Conservation (phyloP, 805 yeast species). For the Candida glaebosa region DNA sequence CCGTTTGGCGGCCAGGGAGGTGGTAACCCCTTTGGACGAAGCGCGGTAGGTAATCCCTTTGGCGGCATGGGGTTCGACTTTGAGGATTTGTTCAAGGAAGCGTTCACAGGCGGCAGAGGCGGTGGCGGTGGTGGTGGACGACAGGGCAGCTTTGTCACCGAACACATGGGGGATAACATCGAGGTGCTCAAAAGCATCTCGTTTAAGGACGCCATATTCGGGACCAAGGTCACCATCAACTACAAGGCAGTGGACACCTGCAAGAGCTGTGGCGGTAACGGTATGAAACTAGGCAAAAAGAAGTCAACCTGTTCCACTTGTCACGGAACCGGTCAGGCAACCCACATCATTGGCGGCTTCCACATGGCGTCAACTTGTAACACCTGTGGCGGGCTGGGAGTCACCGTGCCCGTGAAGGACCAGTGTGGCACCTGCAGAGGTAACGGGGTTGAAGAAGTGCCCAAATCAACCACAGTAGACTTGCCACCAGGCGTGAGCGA, state of each 20-base stretch:
- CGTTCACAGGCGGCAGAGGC: constrained; percentile 39
- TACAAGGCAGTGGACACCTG: constrained; percentile 78
- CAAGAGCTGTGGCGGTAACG: constrained; percentile 77
- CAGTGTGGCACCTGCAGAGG: constrained; percentile 84
- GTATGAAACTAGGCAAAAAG: constrained; percentile 71
- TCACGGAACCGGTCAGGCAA: constrained; percentile 89
- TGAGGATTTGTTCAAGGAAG: constrained; percentile 46
- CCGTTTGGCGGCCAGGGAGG: constrained; percentile 34
- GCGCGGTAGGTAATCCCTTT: constrained; percentile 46
- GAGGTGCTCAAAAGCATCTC: constrained; percentile 72
- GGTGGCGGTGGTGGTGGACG: constrained; percentile 38
- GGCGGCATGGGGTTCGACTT: constrained; percentile 51
- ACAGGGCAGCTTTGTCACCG: constrained; percentile 55
- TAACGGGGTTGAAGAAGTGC: constrained; percentile 70
- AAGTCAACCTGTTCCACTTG: constrained; percentile 81
- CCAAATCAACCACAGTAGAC: constrained; percentile 73
- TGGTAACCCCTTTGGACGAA: constrained; percentile 28
- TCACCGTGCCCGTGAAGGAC: constrained; percentile 60
- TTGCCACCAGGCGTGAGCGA: constrained; percentile 87
- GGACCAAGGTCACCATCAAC: constrained; percentile 60
- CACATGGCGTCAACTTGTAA: constrained; percentile 94
- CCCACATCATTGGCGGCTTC: constrained; percentile 89
- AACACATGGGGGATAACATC: constrained; percentile 84
- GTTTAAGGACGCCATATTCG: constrained; percentile 86
- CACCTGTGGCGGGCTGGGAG: constrained; percentile 87